Evolutionary conservation across 1,139 yeast species (phyloP), one percentile per base, ranked within the genome.

Genomic region (Debaryomyces coudertii): DNA sequence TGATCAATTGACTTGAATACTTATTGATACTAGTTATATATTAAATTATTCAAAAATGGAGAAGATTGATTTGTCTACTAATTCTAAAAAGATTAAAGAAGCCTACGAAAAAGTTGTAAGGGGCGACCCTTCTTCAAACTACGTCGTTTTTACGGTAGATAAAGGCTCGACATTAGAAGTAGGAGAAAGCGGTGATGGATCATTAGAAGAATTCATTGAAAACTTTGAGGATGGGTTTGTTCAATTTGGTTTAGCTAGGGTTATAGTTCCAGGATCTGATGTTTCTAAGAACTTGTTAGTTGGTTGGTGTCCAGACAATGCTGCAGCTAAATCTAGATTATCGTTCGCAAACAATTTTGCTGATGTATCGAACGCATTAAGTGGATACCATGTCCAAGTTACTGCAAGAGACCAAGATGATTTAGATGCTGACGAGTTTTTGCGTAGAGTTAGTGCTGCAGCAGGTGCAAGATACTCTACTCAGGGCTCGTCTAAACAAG

Each of bases 331-430:
- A 63, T 76, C 85, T 33, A 77, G 90, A 57, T 79, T 88, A 47
- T 83, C 90, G 2, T 87, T 84, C 67, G 90, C 92, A 23, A 70
- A 82, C 53, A 87, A 87, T 65, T 84, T 86, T 55, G 89, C 89
- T 38, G 87, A 83, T 36, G 87, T 87, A 12, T 80, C 92, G 25
- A 81, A 76, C 49, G 73, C 83, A 20, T 76, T 87, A 56, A 77
- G 77, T 54, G 96, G 96, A 33, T 93, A 92, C 68, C 99, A 93
- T 63, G 92, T 93, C 46, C 98, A 93, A 68, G 84, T 95, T 53
- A 90, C 97, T 36, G 99, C 98, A n/a, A 82, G 98, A 68, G 95
- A 89, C 61, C 78, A 82, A 45, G 97, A 90, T 60, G 99, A 95
- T 63, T 77, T 95, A 63, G 88, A 88, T 56, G 88, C 87, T 40